Base-by-base conservation (phyloP, 2,329 filamentous ascomycete genomes). In the Phoma sp. region DNA sequence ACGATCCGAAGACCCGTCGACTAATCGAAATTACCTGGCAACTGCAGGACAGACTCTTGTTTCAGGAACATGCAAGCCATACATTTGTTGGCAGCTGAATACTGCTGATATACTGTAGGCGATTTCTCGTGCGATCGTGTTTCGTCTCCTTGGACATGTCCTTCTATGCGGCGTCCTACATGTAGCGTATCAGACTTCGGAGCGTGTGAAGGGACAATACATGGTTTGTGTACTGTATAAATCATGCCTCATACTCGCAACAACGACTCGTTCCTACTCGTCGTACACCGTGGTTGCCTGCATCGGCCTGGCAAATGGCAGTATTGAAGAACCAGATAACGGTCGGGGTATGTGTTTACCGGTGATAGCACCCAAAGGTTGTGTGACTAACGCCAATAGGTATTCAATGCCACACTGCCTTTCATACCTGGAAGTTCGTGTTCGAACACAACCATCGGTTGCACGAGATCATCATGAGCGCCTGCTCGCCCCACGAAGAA, bases 371-470 rank as follows among this genome's bases (percentile, higher is more conserved):
- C 21, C 13, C 37, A 38, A 43, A 46, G 27, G 33, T 43, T 56
- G 8, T 21, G n/a, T 22, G 2, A 41, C 60, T 70, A 43, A 68
- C 13, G 38, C 13, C 12, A 19, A 41, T 57, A 96, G 92, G 92
- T 0, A 73, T 98, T 7, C 92, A 94, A 80, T 97, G 92, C 68
- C 88, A 95, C 60, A 91, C 90, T 3, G 90, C 91, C 0, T 87
- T 90, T 0, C 91, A 91, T 73, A 95, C 92, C 1, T 98, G 93
- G 94, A 99, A 98, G 72, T 69, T 97, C 10, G 82, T 91, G 2
- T 97, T 98, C 68, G 88, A 95, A 71, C 85, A 85, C 61, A 83
- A 89, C 52, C 85, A 89, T 62, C 86, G 90, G 56, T 80, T 94
- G 48, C 94, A 91, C 71, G 94, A 98, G 74, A 77, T 96, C 15